Evolutionary conservation across 2,329 filamentous ascomycete genomes (phyloP), one percentile per base, ranked within the genome.

Genomic region (Periconia digitata): DNA sequence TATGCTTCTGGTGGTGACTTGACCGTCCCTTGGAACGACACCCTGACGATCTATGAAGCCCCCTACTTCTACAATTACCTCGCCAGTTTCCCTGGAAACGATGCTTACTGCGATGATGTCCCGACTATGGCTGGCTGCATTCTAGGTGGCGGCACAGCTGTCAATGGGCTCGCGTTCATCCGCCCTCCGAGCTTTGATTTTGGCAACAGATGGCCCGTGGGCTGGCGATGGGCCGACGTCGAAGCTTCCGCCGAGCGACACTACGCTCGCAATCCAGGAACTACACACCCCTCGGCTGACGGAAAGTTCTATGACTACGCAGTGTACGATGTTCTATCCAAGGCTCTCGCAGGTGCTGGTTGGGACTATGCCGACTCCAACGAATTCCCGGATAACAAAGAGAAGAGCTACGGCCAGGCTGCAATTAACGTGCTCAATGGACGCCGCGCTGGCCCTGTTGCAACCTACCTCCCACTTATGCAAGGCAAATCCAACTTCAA

Each of bases 61-160:
- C 62, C 62, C 8, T 55, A 51, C 7, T 46, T 62, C 42, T 55
- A 53, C 36, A 49, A 51, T 23, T 44, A 52, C 3, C 49, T 61
- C 2, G 29, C 45, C 12, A 45, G 64, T n/a, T 56, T 43, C 37
- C 64, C 34, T 69, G 71, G 71, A 66, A 72, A 57, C 54, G 61
- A 54, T 43, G 56, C 57, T 8, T 67, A 66, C 50, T 74, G 71
- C 55, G 61, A 59, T 18, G 72, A 74, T 54, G 71, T 66, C 8
- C 67, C 68, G 15, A 59, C 58, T 5, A 56, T 60, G 29, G 71
- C 69, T 37, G 71, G 66, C 2, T 74, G 72, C 53, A 49, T 74
- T n/a, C 59, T 74, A 0, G 70, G 72, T 22, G 72, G 72, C 8
- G 65, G 68, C 16, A 67, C 63, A 23, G 59, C 59, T 20, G 55